Evolutionary conservation across 225 moss, liverwort and hornwort genomes (phyloP), one percentile per base, ranked within the genome.

Genomic region (Rhytidiadelphus loreus): DNA sequence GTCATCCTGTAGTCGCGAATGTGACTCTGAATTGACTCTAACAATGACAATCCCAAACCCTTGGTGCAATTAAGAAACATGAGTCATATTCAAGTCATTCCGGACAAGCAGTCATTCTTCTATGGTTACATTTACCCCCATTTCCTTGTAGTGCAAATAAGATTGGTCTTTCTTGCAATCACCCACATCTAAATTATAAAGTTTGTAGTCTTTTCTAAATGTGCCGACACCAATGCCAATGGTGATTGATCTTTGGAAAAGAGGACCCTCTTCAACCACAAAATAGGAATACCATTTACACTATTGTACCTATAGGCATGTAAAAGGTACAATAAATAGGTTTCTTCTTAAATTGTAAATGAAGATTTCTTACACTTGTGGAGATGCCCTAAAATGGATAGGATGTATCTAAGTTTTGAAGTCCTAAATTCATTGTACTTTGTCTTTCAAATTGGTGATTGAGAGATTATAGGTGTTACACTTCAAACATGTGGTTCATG

Each of bases 251-350:
- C 16, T 16, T 28, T 72, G 16, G 44, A 72, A 72, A 41, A 28
- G 9, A 72, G 1, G 16, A 5, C 6, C 9, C 6, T 10, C 5
- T 0, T 71, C 16, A 44, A 44, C 28, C 0, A 44, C 6, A 72
- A 44, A 72, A 72, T 28, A 43, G 8, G 8, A 26, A 44, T 16
- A 72, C 3, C 2, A 28, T 43, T 29, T 44, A 44, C 6, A 44
- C 17, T 29, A 16, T 13, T 29, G 4, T 6, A 11, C 18, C 11
- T 6, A 46, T 29, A 25, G 11, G 19, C 30, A 73, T 5, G 1
- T 30, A 18, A 11, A 46, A 73, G 30, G 11, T 29, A 18, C 0
- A 3, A 3, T 73, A 30, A 73, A 18, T 0, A 0, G 0, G 30
- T 48, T 73, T 32, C 5, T 32, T 32, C 12, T 50, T 7, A 20